Base-by-base conservation (phyloP, 1,139 yeast species). In the Tardiomyces digboiensis region DNA sequence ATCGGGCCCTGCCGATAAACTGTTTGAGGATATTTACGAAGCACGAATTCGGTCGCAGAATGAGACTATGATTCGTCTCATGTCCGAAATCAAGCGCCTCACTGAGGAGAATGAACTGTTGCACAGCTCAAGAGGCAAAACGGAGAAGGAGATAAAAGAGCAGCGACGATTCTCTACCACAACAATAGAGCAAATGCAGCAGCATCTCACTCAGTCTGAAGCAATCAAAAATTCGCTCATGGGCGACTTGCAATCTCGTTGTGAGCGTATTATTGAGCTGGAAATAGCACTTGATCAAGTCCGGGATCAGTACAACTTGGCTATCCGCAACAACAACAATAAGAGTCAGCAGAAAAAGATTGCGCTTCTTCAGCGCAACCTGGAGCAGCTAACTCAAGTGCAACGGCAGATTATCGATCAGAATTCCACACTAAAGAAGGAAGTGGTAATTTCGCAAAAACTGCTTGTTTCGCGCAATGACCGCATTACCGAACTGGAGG, bases 391-490 rank as follows among this genome's bases (percentile, higher is more conserved):
- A 41, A 64, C 72, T 0, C 54, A 54, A 1, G 68, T 67, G 3
- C 71, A 67, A 46, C 51, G 62, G 8, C 72, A 74, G 48, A 58
- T 75, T 19, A 66, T 70, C 33, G 75, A 72, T 41, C 78, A 74
- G 52, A 76, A 75, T 51, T 55, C 62, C 19, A 53, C 64, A 19
- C 54, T 75, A 26, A 65, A 66, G 51, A 68, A 61, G 46, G 77
- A 74, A 53, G 65, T 79, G 12, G 68, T 72, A 21, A 69, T 79
- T 14, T 71, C 80, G 41, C 78, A 78, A 49, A 74, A 76, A 54
- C 71, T 82, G 43, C 72, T 82, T 29, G 80, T 74, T 21, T 69
- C 78, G 21, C 71, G 88, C 44, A 79, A 78, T 49, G 72, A 70
- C 45, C 72, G 84, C 41, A 82, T 83, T 40, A 67, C 68, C 44